Evolutionary conservation across 2,329 filamentous ascomycete genomes (phyloP), one percentile per base, ranked within the genome.

Genomic region (Eurotiales sp.): DNA sequence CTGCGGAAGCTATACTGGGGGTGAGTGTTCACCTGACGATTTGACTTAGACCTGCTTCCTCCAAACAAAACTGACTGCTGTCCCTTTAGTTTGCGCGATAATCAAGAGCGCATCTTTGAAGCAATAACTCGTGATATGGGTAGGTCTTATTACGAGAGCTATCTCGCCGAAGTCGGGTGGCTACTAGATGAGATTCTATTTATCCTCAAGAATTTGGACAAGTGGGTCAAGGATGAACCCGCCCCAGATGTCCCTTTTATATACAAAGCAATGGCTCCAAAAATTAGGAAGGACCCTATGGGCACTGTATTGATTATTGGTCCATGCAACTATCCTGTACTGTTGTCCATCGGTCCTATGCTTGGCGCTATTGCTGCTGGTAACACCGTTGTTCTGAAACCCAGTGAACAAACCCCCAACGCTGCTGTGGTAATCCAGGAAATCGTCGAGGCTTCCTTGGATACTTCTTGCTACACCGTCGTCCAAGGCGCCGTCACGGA

Each of bases 1-100:
- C 83, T 99, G 55, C 87, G 91, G 61, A 92, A 90, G 79, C 84
- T 97, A 51, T 97, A 96, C 77, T 97, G 93, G 93, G 90, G 82
- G 76, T 79, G 59, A 70, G 70, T 65, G n/a, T 14, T 21, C 30
- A 11, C 11, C 25, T n/a, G n/a, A n/a, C 69, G 68, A 64, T 32
- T 11, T 22, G n/a, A 39, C 12, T 10, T n/a, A n/a, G n/a, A n/a
- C 17, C 6, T 22, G 4, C 15, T 14, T 21, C 4, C 17, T 14
- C 27, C n/a, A 15, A 23, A 39, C 37, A 34, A 40, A 36, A 4
- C 7, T 37, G 22, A 50, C 22, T 12, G 14, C 14, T 21, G 1
- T 19, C 23, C 15, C 7, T 44, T 17, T 50, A 78, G 76, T 7
- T 70, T 96, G 59, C 84, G 84, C 58, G 92, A 97, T 76, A 85